Conservation (phyloP, 2,329 filamentous ascomycete species). For the Fusarium sp. region DNA sequence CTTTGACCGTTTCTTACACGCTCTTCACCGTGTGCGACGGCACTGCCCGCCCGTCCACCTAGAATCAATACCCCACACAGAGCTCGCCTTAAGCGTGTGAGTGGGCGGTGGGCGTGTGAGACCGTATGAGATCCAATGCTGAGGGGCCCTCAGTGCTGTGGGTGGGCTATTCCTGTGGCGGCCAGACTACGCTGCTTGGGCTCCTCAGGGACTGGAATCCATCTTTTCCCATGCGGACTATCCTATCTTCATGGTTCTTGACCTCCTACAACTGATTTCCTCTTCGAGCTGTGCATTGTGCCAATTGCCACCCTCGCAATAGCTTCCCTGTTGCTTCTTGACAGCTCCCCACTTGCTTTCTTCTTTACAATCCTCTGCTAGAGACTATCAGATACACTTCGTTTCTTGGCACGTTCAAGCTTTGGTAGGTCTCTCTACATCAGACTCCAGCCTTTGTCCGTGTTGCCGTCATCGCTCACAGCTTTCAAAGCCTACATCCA, state of each 20-base stretch:
- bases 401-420: constrained; percentile 33
- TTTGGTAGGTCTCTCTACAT: constrained; percentile 44
- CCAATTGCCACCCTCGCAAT: constrained; percentile 31
- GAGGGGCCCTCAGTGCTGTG: constrained; percentile 37
- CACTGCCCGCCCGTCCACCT: constrained; percentile 44
- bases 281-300: constrained; percentile 25
- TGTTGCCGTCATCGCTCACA: constrained; percentile 43
- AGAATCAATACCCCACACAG: constrained; percentile 44
- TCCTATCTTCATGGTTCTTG: constrained; percentile 39
- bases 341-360: constrained; percentile 30
- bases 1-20: constrained; percentile 36
- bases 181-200: constrained; percentile 32
- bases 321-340: constrained; percentile 29
- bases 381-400: constrained; percentile 16
- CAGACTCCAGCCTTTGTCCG: constrained; percentile 36
- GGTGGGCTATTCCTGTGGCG: constrained; percentile 44
- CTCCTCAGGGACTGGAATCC: constrained; percentile 45
- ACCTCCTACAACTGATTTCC: constrained; percentile 38
- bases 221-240: constrained; percentile 44
- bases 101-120: constrained; percentile 38
- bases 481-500: constrained; percentile 30
- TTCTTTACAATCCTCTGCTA: constrained; percentile 25
- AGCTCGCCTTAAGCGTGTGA: constrained; percentile 44
- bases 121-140: constrained; percentile 22
- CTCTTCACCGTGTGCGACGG: constrained; percentile 43